Base-by-base conservation (phyloP, 306 rosid species). In the Medicago ruthenica region DNA sequence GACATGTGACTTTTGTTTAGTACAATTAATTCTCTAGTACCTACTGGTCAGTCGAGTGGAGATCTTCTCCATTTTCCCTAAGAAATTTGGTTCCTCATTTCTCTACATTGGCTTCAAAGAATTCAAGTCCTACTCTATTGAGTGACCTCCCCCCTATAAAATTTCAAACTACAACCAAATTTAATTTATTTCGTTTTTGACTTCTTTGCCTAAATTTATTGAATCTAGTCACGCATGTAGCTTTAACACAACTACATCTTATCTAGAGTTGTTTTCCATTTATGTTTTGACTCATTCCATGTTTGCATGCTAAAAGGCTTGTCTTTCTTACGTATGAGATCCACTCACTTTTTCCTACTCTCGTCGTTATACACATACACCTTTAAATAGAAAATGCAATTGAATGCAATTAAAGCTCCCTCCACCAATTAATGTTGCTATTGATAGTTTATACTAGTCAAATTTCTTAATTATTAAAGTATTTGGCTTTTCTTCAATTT, bases 181-280 rank as follows among this genome's bases (percentile, higher is more conserved):
- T 65, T 45, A 64, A 66, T 77, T 77, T 67, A 77, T 58, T 50
- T 39, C 27, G 0, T 59, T 9, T 27, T 67, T 67, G 86, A 78
- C 86, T 73, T 67, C 0, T 24, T 67, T 59, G 76, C 47, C 68
- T 27, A 3, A 51, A 50, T 59, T 77, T 59, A 31, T 48, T 78
- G 83, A 78, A 83, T 68, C 74, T 69, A 78, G 83, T 82, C 80
- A 82, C 58, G 18, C 13, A 39, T 40, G 59, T 76, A 14, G 51
- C 47, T 64, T 63, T 61, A 40, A 51, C 58, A 69, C 69, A 13
- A 9, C 17, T 59, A 44, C 50, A 76, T 47, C 76, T 66, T 55
- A 73, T 80, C 82, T 31, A 20, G 27, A 67, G 67, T 16, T 66
- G 21, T 67, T 80, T 80, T 72, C 48, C 51, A 45, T 13, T 0